phyloP scores from a whole-genome alignment of 2,329 filamentous ascomycete genomes.

The Cercospora nicotianae region DNA sequence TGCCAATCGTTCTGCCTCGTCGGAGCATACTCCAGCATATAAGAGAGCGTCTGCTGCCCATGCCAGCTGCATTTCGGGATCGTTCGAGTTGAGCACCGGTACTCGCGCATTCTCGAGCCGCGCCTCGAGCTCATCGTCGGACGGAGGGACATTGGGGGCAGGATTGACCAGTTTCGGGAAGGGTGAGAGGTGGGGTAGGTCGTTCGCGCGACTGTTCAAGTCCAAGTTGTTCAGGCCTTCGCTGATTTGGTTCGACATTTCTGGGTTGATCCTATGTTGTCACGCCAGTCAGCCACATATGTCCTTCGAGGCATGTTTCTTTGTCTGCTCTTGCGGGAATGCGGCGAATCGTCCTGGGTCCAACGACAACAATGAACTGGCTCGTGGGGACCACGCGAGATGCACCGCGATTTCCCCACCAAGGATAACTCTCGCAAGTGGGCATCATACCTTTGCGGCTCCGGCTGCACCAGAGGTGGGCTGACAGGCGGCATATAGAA shows the following conservation, averaged over 20 bases:
- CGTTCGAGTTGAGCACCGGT: slow-evolving; percentile 85
- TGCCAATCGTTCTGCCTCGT: slow-evolving; percentile 70
- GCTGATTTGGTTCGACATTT: slow-evolving; percentile 96
- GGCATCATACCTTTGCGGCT: slow-evolving; percentile 63
- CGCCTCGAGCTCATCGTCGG: slow-evolving; percentile 90
- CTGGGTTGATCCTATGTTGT: slow-evolving; percentile 49
- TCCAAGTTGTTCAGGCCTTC: slow-evolving; percentile 90
- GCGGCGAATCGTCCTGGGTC: background rate
- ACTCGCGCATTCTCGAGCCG: slow-evolving; percentile 81
- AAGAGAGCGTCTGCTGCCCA: slow-evolving; percentile 93
- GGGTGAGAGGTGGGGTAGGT: slow-evolving; percentile 79
- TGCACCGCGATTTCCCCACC: background rate
- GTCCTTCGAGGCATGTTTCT: background rate
- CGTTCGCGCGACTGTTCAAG: slow-evolving; percentile 43
- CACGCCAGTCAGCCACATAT: slow-evolving; percentile 4
- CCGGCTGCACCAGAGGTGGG: slow-evolving; percentile 67
- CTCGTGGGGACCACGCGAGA: background rate
- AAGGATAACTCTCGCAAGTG: background rate
- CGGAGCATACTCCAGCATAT: slow-evolving; percentile 80
- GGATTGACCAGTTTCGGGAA: slow-evolving; percentile 80
- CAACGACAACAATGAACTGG: background rate
- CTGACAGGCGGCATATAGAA: slow-evolving; percentile 60
- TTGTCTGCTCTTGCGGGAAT: background rate
- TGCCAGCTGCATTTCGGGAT: slow-evolving; percentile 92
- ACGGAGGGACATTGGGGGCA: slow-evolving; percentile 85